Evolutionary conservation across 495 filamentous ascomycete species (phyloP), one percentile per base, ranked within the genome.

Genomic region (Aspergillus campestris): DNA sequence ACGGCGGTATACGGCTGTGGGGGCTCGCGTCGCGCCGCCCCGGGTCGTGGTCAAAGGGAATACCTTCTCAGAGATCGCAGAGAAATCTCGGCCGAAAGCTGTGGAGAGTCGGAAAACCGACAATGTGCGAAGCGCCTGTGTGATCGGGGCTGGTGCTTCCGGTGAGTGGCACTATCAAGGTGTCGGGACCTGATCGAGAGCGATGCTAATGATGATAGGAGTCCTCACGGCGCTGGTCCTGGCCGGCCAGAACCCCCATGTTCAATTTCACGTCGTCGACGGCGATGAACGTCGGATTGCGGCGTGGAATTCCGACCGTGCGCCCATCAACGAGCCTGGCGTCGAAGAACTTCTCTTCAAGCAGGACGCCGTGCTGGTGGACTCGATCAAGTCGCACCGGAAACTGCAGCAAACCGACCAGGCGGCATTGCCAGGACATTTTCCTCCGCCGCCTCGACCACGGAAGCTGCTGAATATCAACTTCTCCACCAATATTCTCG

Each of bases 161-260:
- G 51, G 51, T 55, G 28, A 43, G 55, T 44, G n/a, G 3, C 15
- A 9, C n/a, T 18, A 40, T 31, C 24, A 7, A 31, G 8, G n/a
- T n/a, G n/a, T n/a, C 11, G 3, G n/a, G n/a, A n/a, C 7, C 7
- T 13, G 0, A 30, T 27, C 8, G 4, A 9, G 36, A 30, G 31
- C 31, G 12, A 33, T 35, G 11, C 35, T 40, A 7, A 28, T n/a
- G 7, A 14, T 18, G 34, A 12, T 50, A 80, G 84, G 84, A 36
- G 85, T 81, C 0, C 79, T 84, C 33, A 86, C 84, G 1, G 81
- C 79, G 37, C 78, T 83, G n/a, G 72, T 89, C 14, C 82, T 87
- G 31, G 86, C 86, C 9, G 72, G 72, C 45, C 76, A 84, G 40
- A 89, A 86, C 47, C 82, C 82, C 0, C 60, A 79, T 18, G 65